Evolutionary conservation across 2,329 filamentous ascomycete genomes (phyloP), one percentile per base, ranked within the genome.

Genomic region (Stylonectria norvegica): DNA sequence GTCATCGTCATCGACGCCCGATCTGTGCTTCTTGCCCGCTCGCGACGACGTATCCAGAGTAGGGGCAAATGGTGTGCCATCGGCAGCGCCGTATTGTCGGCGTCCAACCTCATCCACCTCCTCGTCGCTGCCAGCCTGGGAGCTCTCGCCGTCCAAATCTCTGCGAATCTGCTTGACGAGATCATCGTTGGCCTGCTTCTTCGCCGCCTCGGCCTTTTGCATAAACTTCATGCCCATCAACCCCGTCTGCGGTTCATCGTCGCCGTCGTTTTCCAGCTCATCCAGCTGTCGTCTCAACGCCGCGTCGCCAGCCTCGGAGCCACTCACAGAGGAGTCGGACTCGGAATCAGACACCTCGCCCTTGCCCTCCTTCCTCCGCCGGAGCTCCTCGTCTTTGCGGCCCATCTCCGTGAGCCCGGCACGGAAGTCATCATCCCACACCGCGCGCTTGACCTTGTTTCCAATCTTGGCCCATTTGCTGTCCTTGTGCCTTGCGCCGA

Each of bases 181-280:
- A 40, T 86, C 85, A 54, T 95, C 87, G 52, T 97, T 96, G 42
- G 81, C 78, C 48, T 84, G 79, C 63, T 84, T 89, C 56, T 81
- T 81, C 25, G 81, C 75, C 19, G 84, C 85, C 57, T 96, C 90
- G 2, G 89, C 88, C 51, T 85, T 89, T 56, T 85, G 81, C 93
- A 98, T 97, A 62, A 98, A 98, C 46, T 88, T 87, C 84, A 98
- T 89, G 36, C 78, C 77, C 64, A 87, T 81, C 5, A 98, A 69
- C 53, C 80, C 84, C 11, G 83, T 83, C 52, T 77, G 73, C 0
- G 78, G 77, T 14, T 61, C 70, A n/a, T 67, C 68, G 16, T 77
- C 74, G n/a, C n/a, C n/a, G 11, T 73, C 66, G 7, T 67, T 59
- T 22, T 70, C 67, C 8, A 71, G 65, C 14, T 67, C 64, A 12